Evolutionary conservation across 345 rosid species (phyloP), one percentile per base, ranked within the genome.

Genomic region (Odontarrhena argentea): DNA sequence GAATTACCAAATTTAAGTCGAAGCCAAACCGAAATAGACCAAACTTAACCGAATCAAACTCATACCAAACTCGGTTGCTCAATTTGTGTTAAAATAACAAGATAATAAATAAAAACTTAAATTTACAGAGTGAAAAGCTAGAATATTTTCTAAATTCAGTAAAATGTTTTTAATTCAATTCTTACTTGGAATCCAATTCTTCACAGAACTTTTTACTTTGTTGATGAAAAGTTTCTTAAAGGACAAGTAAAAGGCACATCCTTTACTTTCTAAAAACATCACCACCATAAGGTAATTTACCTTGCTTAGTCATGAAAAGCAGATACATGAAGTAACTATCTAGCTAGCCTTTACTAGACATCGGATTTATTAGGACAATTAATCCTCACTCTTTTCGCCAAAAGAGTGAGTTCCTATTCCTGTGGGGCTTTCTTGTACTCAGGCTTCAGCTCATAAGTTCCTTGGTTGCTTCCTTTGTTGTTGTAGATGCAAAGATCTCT

Each of bases 391-490:
- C 43, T 50, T 47, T 50, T 59, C 8, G 48, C 53, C 32, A 47
- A 57, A 54, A 55, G 40, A 60, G 24, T 41, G 36, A 8, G n/a
- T 50, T 26, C 15, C 59, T 76, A 63, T 13, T 83, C 85, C 7
- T 82, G 83, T 7, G 41, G 24, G 11, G 92, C 49, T 76, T 63
- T 85, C 86, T 81, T 87, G 83, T 88, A 88, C 73, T 92, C 98
- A 15, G 86, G 89, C 87, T 92, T 92, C 61, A 92, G 83, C 82
- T 88, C 92, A 67, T 92, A 92, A 41, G 98, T 79, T 64, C 96
- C 96, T 78, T 88, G 98, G 72, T 84, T 87, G 10, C 81, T 76
- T 52, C 96, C 98, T 75, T 85, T 92, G 80, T 88, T 91, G 69
- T 88, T 92, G 85, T 85, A 92, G 18, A 92, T 84, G 61, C 95